Evolutionary conservation across 768 basidiomycete species (phyloP), one percentile per base, ranked within the genome.

Genomic region (Lentinula sp.): DNA sequence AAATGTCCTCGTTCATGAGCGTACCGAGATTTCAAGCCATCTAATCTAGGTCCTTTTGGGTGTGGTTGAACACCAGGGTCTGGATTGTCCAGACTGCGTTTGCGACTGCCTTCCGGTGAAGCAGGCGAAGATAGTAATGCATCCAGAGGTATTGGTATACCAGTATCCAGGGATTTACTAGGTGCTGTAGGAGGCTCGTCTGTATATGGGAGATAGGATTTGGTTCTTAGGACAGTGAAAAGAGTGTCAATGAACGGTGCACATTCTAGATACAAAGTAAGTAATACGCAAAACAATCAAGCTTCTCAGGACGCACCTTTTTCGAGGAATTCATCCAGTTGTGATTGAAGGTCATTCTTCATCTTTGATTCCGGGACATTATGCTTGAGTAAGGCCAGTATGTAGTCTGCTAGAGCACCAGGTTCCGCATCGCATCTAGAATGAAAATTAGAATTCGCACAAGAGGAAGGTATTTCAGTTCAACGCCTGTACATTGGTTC

Each of bases 381-480:
- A 71, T 95, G 93, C 71, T 94, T 93, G 61, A 98, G 77, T 57
- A 98, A 78, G 15, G 96, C 96, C 53, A 97, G 84, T 66, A 98
- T 88, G 71, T 98, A 98, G 70, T 98, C 94, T 4, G 93, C 88
- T 56, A 98, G 85, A 35, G 94, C 93, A 34, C 86, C 85, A 34
- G 96, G 95, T 70, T 98, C 96, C 45, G 96, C 96, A 71, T 98
- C 96, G 73, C 93, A 96, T 81, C 95, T 97, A 65, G 15, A 57
- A 28, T 28, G 28, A 28, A 28, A 28, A 64, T 52, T 55, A 65
- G 63, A 50, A 56, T 45, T 13, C 15, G 60, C 28, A 57, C 53
- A n/a, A 7, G 58, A 64, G 54, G 69, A 63, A 60, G 60, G 68
- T 78, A 57, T 39, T 39, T 13, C 63, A 46, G 37, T 57, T 53